Evolutionary conservation across 1,284 basidiomycete species (phyloP).

Genomic region (Cronartium quercuum): DNA sequence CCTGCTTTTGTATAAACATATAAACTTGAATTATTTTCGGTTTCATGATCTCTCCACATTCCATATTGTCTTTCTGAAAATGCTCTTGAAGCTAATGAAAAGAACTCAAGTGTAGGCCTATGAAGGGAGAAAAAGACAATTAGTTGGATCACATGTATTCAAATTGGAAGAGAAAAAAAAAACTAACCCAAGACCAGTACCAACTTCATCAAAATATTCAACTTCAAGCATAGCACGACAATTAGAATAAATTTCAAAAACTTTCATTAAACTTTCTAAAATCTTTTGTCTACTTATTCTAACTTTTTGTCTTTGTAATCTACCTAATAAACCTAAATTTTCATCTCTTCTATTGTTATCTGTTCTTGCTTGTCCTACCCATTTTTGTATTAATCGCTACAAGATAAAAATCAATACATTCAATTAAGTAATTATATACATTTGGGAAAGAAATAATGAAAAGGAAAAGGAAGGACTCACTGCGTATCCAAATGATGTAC

Average conservation of each 20-base stretch:
- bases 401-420: slow-evolving; percentile 43
- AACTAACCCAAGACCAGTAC: slow-evolving; percentile 95
- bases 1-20: slow-evolving; percentile 61
- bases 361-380: slow-evolving; percentile 42
- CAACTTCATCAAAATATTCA: slow-evolving; percentile 98
- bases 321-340: slow-evolving; percentile 79
- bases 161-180: slow-evolving; percentile 62
- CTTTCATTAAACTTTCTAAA: slow-evolving; percentile 93
- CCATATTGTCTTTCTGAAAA: slow-evolving; percentile 38
- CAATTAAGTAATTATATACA: slow-evolving; percentile 72
- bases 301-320: slow-evolving; percentile 91
- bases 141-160: background rate
- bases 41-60: slow-evolving; percentile 46
- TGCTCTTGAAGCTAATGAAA: slow-evolving; percentile 39
- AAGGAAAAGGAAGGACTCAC: slow-evolving; percentile 55
- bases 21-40: slow-evolving; percentile 40
- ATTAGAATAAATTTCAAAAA: slow-evolving; percentile 87
- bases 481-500: slow-evolving; percentile 93
- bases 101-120: slow-evolving; percentile 37
- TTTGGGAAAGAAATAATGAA: slow-evolving; percentile 53
- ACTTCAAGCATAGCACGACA: slow-evolving; percentile 90
- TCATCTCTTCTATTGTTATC: slow-evolving; percentile 70
- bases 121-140: slow-evolving; percentile 1
- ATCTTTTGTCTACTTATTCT: slow-evolving; percentile 90
- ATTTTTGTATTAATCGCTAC: slow-evolving; percentile 39